Evolutionary conservation across 371 early-diverging fungal genomes (phyloP).

Genomic region (Apophysomyces ossiformis): DNA sequence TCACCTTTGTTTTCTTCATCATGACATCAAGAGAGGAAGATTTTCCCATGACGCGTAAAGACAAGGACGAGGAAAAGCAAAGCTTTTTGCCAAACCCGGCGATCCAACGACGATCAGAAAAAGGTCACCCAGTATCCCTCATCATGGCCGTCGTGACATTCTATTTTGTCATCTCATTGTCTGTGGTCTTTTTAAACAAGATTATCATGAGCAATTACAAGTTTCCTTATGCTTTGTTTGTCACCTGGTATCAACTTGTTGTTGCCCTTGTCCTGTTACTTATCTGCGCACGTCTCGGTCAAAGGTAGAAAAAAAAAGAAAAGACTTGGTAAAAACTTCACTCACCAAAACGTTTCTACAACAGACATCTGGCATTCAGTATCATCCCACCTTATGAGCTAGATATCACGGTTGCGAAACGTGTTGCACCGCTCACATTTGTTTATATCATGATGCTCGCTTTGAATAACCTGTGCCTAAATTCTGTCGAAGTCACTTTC

Average conservation of each 20-base stretch:
- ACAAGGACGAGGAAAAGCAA: slow-evolving; percentile 50
- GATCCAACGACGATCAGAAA: slow-evolving; percentile 35
- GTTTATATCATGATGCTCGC: slow-evolving; percentile 77
- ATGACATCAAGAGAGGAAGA: slow-evolving; percentile 34
- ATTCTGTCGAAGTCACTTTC: slow-evolving; percentile 74
- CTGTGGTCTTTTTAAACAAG: slow-evolving; percentile 81
- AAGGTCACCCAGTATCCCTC: slow-evolving; percentile 52
- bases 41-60: slow-evolving; percentile 44
- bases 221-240: slow-evolving; percentile 72
- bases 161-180: slow-evolving; percentile 71
- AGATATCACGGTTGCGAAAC: slow-evolving; percentile 55
- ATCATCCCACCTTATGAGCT: slow-evolving; percentile 77
- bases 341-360: background rate
- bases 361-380: slow-evolving; percentile 58
- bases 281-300: slow-evolving; percentile 63
- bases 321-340: too few relatives aligned
- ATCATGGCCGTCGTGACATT: slow-evolving; percentile 67
- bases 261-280: slow-evolving; percentile 66
- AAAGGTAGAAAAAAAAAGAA: slow-evolving; percentile 45
- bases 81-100: slow-evolving; percentile 64
- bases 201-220: slow-evolving; percentile 69
- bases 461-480: slow-evolving; percentile 72
- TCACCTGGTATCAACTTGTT: slow-evolving; percentile 72
- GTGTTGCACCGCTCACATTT: slow-evolving; percentile 68
- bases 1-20: slow-evolving; percentile 15